phyloP scores from a whole-genome alignment of 2,329 filamentous ascomycete species.

The Cercospora janseana region DNA sequence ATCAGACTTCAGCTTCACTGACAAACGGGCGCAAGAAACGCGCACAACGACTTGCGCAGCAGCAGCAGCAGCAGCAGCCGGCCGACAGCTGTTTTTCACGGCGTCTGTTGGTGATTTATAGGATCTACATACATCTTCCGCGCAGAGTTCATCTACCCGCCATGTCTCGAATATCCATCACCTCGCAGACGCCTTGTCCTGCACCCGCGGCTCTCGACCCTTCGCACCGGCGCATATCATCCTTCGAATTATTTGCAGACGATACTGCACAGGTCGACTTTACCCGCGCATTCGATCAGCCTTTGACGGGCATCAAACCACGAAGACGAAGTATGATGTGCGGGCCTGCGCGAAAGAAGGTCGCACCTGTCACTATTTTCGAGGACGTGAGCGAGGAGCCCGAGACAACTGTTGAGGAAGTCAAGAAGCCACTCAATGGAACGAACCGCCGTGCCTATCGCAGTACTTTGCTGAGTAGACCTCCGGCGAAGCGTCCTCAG shows the following conservation, averaged over 20 bases:
- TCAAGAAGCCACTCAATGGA: background rate
- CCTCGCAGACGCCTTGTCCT: slow-evolving; percentile 32
- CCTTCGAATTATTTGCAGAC: slow-evolving; percentile 22
- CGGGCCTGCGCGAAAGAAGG: slow-evolving; percentile 25
- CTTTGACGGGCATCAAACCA: slow-evolving; percentile 32
- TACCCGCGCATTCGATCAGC: slow-evolving; percentile 34
- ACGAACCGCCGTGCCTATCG: slow-evolving; percentile 19
- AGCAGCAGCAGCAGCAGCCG: background rate
- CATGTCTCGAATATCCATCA: slow-evolving; percentile 20
- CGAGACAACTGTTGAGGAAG: slow-evolving; percentile 23
- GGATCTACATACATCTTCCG: no score
- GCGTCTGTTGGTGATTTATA: no score
- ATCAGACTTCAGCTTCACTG: background rate
- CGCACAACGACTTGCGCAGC: background rate
- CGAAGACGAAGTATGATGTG: slow-evolving; percentile 26
- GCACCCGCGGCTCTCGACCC: slow-evolving; percentile 24
- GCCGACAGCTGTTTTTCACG: background rate
- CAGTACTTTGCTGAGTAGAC: slow-evolving; percentile 31
- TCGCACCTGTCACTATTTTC: slow-evolving; percentile 33
- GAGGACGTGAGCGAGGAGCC: slow-evolving; percentile 36
- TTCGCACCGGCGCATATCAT: slow-evolving; percentile 18
- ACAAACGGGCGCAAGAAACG: slow-evolving; percentile 6
- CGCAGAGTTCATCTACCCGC: slow-evolving; percentile 1
- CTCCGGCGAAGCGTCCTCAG: slow-evolving; percentile 25
- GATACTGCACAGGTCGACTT: slow-evolving; percentile 37